These are phyloP conservation scores for Fusarium zealandicum DNA, from an alignment of 2,329 filamentous ascomycete species.

Conservation along the genomic window DNA sequence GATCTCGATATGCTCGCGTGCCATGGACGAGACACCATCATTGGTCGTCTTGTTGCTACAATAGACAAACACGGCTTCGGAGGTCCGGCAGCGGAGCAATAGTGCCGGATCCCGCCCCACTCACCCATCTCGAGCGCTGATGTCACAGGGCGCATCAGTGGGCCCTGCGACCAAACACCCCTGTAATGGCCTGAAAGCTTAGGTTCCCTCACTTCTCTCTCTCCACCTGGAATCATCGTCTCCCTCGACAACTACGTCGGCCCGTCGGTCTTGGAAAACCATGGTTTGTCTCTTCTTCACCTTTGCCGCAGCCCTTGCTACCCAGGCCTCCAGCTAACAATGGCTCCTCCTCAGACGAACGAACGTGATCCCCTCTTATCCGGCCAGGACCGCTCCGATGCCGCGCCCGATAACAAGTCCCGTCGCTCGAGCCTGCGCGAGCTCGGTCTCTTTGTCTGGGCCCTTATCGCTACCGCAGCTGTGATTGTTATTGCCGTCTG, in stretches of 20 bases:
- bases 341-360: slow-evolving; percentile 44
- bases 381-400: slow-evolving; percentile 44
- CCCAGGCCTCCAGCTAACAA: slow-evolving; percentile 21
- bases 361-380: slow-evolving; percentile 55
- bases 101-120: slow-evolving; percentile 16
- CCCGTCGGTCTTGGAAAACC: slow-evolving; percentile 3
- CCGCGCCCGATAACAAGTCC: slow-evolving; percentile 30
- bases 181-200: slow-evolving; percentile 11
- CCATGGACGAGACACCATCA: slow-evolving; percentile 12
- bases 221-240: neutral
- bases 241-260: neutral
- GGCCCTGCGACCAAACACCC: slow-evolving; percentile 6
- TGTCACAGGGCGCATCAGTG: slow-evolving; percentile 25
- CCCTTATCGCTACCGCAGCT: slow-evolving; percentile 77
- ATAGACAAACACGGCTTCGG: neutral
- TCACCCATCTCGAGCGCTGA: slow-evolving; percentile 13
- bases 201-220: slow-evolving; percentile 7
- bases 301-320: neutral
- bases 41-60: slow-evolving; percentile 16
- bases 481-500: slow-evolving; percentile 82
- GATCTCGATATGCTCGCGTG: slow-evolving; percentile 30
- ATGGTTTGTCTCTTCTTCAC: slow-evolving; percentile 26
- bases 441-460: slow-evolving; percentile 81
- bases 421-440: slow-evolving; percentile 66
- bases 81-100: slow-evolving; percentile 6